Conservation (phyloP, 441 rosid genomes). For the Omphalea diandra region DNA sequence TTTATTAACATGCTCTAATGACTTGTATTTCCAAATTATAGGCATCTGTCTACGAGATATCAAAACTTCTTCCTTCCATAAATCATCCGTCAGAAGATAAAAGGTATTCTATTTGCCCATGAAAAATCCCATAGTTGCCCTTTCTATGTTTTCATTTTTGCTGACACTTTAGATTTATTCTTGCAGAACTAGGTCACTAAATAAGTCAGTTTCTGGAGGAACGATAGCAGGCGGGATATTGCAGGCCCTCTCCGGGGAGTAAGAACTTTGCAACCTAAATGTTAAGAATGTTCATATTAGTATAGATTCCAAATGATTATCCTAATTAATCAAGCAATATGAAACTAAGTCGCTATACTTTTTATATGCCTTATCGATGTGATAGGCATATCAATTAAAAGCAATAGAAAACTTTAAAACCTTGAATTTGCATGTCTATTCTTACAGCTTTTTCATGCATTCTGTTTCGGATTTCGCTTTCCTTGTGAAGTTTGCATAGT, state of each 20-base stretch:
- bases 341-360: neutral
- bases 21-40: constrained; percentile 34
- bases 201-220: constrained; percentile 44
- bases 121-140: neutral
- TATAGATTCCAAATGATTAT: neutral
- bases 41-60: constrained; percentile 46
- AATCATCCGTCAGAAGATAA: constrained; percentile 40
- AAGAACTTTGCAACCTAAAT: constrained; percentile 35
- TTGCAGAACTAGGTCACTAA: constrained; percentile 40
- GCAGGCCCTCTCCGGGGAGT: constrained; percentile 37
- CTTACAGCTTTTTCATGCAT: neutral
- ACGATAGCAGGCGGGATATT: constrained; percentile 36
- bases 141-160: constrained; percentile 1
- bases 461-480: constrained; percentile 3
- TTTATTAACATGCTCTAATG: constrained; percentile 9
- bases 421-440: neutral
- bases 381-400: neutral
- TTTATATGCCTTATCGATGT: neutral
- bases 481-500: constrained; percentile 1
- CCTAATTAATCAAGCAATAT: constrained; percentile 4
- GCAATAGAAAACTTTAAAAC: neutral
- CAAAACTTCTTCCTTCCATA: constrained; percentile 37
- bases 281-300: constrained; percentile 4
- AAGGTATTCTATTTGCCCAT: constrained; percentile 41
- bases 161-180: constrained; percentile 19